phyloP scores from a whole-genome alignment of 2,329 filamentous ascomycete genomes.

The Colletotrichum sp. region DNA sequence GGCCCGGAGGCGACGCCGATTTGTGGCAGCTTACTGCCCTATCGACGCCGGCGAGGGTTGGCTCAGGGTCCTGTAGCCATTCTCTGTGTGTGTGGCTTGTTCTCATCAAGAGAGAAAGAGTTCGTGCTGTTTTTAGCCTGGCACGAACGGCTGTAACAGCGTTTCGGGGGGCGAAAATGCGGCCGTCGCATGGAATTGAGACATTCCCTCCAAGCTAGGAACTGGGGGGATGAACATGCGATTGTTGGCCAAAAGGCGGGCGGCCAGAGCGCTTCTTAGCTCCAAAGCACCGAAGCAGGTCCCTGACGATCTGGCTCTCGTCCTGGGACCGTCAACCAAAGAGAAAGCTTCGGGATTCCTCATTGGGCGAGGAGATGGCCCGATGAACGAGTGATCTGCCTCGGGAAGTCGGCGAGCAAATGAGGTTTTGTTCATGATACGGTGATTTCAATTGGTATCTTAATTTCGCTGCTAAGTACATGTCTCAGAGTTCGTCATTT shows the following conservation, averaged over 20 bases:
- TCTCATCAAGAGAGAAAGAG: not conserved
- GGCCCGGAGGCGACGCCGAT: not conserved
- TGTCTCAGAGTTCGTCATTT: slow-evolving; percentile 1
- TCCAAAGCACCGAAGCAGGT: not conserved
- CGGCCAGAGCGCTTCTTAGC: slow-evolving; percentile 9
- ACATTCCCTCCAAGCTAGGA: not conserved
- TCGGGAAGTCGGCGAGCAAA: not conserved
- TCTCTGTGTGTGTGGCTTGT: not conserved
- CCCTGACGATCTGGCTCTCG: not conserved
- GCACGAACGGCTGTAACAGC: not conserved
- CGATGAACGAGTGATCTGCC: not conserved
- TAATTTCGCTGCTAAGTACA: not conserved
- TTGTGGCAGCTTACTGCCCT: not conserved
- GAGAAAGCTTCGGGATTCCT: not conserved
- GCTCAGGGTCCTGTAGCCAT: not conserved
- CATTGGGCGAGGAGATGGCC: not conserved
- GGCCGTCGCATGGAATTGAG: slow-evolving; percentile 11
- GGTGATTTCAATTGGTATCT: not conserved
- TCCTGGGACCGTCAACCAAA: not conserved
- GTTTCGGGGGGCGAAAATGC: not conserved
- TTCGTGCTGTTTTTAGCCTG: not conserved
- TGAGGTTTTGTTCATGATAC: not conserved
- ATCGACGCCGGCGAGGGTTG: not conserved
- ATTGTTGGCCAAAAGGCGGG: not conserved
- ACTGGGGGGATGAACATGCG: not conserved